Base-by-base conservation (phyloP, 176 grass and related monocot species). In the Dactylis glomerata region DNA sequence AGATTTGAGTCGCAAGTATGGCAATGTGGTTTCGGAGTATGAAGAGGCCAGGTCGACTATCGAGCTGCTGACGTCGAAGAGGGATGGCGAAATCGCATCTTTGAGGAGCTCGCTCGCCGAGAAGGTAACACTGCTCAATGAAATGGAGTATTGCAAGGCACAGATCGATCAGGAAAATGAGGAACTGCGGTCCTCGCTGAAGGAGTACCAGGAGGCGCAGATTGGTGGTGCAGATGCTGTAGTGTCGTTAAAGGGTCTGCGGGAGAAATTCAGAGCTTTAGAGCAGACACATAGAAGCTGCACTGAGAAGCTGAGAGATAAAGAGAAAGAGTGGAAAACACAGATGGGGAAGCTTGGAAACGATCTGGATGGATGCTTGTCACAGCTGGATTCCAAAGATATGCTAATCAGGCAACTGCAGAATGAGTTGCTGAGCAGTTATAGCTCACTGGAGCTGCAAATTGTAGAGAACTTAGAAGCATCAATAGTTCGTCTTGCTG, bases 151-250 rank as follows among this genome's bases (percentile, higher is more conserved):
- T 80, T 62, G 45, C 16, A 96, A 85, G 75, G 65, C 78, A 46
- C 88, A 81, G 5, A 75, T 96, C 57, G 86, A 94, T 55, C 89
- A 90, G 79, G 91, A 95, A 41, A 98, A 92, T 50, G 47, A 76
- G 46, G 93, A 95, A 20, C 19, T 98, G 78, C 75, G 70, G 69
- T 75, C 58, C 14, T 90, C 33, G 6, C 28, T 98, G 56, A 93
- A 92, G 83, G 91, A 98, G 69, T 89, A 89, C 69, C 93, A 95
- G 46, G 87, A 95, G 62, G 66, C 86, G 81, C 80, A 98, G 67
- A 90, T 93, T 76, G 63, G 31, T 31, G 89, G 87, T 16, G 77
- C 88, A 44, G 87, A 87, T 88, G 75, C 87, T 69, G 30, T 32
- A 38, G 75, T 33, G 23, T 75, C 71, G 4, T 30, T 83, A 63